A percentile compares a stretch with the other conserved stretches of the same genome.
Evolutionary conservation across 495 filamentous ascomycete species (phyloP).

Genomic region (Aspergillus taichungensis): DNA sequence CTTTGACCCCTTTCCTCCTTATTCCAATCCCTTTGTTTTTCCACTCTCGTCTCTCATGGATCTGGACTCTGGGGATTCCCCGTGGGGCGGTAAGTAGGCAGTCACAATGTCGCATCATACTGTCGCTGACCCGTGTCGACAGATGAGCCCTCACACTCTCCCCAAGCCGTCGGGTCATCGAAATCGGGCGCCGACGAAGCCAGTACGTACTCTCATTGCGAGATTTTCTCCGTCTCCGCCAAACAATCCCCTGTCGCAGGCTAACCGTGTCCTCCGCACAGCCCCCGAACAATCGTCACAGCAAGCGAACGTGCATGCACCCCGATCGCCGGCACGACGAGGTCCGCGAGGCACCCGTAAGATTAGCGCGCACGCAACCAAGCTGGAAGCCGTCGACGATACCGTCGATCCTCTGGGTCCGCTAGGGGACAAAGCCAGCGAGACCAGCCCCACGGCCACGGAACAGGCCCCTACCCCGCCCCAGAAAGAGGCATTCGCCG

Average conservation of each 20-base stretch:
- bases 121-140: slow-evolving; percentile 16
- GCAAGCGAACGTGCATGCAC: slow-evolving; percentile 25
- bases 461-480: slow-evolving; percentile 83
- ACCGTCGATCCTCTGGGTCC: slow-evolving; percentile 89
- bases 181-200: slow-evolving; percentile 19
- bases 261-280: slow-evolving; percentile 20
- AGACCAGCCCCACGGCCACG: slow-evolving; percentile 25
- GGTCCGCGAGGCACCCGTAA: slow-evolving; percentile 57
- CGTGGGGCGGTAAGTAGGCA: slow-evolving; percentile 57
- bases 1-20: slow-evolving; percentile 2
- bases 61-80: slow-evolving; percentile 57
- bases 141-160: slow-evolving; percentile 53
- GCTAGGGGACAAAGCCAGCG: slow-evolving; percentile 50
- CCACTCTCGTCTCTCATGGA: slow-evolving; percentile 31
- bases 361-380: slow-evolving; percentile 71
- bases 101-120: slow-evolving; percentile 24
- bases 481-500: slow-evolving; percentile 67
- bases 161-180: slow-evolving; percentile 20
- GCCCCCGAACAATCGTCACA: slow-evolving; percentile 25
- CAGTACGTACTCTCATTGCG: slow-evolving; percentile 14
- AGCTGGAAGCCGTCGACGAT: slow-evolving; percentile 82
- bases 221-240: slow-evolving; percentile 8
- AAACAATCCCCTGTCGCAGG: slow-evolving; percentile 22
- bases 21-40: background rate
- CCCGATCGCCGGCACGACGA: slow-evolving; percentile 41